phyloP scores from a whole-genome alignment of 2,329 filamentous ascomycete genomes.

The Colletotrichum magnum region DNA sequence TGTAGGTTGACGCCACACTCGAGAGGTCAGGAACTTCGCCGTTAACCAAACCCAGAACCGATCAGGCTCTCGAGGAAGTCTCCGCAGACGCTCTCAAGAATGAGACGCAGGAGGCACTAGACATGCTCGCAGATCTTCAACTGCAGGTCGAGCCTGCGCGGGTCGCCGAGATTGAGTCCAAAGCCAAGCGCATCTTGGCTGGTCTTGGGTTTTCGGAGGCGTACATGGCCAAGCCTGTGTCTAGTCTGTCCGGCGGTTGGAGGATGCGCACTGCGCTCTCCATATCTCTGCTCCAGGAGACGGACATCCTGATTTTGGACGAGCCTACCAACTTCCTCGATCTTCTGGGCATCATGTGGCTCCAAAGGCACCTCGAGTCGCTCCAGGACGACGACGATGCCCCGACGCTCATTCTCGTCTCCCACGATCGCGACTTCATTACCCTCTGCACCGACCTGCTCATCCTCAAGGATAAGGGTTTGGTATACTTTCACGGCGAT shows the following conservation, averaged over 20 bases:
- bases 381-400: constrained; percentile 66
- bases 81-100: constrained; percentile 68
- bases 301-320: constrained; percentile 85
- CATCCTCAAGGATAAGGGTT: constrained; percentile 78
- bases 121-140: constrained; percentile 79
- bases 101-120: constrained; percentile 78
- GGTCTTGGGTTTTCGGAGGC: constrained; percentile 80
- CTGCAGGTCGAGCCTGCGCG: constrained; percentile 76
- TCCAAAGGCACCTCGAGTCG: constrained; percentile 79
- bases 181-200: constrained; percentile 75
- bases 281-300: constrained; percentile 76
- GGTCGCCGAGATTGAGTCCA: constrained; percentile 74
- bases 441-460: constrained; percentile 84
- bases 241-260: constrained; percentile 83
- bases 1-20: constrained; percentile 55
- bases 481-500: constrained; percentile 83
- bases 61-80: constrained; percentile 70
- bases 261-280: constrained; percentile 78
- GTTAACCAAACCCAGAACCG: constrained; percentile 51
- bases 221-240: constrained; percentile 71
- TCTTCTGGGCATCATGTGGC: constrained; percentile 86
- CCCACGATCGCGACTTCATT: constrained; percentile 87
- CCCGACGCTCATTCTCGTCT: constrained; percentile 82
- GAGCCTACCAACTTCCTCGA: constrained; percentile 92
- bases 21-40: no score